Base-by-base conservation (phyloP, 2,329 filamentous ascomycete genomes). In the Coniella vitis region DNA sequence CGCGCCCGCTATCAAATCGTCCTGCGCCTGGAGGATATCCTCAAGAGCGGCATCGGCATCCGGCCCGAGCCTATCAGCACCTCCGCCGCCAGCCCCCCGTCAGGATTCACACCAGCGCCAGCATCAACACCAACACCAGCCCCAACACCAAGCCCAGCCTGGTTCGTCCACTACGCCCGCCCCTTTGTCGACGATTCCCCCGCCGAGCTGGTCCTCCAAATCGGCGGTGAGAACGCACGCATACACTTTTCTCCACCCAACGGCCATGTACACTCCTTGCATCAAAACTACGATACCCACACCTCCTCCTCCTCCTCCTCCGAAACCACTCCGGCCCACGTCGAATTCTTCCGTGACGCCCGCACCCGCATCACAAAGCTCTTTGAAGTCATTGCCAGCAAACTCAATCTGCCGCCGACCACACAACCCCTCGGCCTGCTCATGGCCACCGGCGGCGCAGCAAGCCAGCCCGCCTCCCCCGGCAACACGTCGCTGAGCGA, bases 11-110 rank as follows among this genome's bases (percentile, higher is more conserved):
- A 79, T 3, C 90, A 97, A 67, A 95, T 97, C 16, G 69, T 81
- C 4, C 72, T 97, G 29, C 78, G 87, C 1, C 68, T 97, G 2
- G 84, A 93, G 59, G 90, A 96, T 59, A 79, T 97, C n/a, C 81
- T 91, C 31, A 90, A 91, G 59, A 90, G 86, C 2, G 91, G 91
- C 13, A 73, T 96, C 40, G 80, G 81, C 14, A 77, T 93, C 55
- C 22, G 69, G 69, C 1, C 64, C 68, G 8, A 82, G 86, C 44
- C 52, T 63, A 14, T 52, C 56, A 20, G 31, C 44, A 22, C 32
- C 48, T 66, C 29, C 59, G 63, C n/a, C 67, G 66, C 37, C 86
- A 79, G n/a, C n/a, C n/a, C n/a, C n/a, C n/a, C n/a, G n/a, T n/a
- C n/a, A n/a, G n/a, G n/a, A n/a, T n/a, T n/a, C n/a, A n/a, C n/a